Evolutionary conservation across 352 stramenopile species (phyloP), one percentile per base, ranked within the genome.

Genomic region (Globisporangium nodosum): DNA sequence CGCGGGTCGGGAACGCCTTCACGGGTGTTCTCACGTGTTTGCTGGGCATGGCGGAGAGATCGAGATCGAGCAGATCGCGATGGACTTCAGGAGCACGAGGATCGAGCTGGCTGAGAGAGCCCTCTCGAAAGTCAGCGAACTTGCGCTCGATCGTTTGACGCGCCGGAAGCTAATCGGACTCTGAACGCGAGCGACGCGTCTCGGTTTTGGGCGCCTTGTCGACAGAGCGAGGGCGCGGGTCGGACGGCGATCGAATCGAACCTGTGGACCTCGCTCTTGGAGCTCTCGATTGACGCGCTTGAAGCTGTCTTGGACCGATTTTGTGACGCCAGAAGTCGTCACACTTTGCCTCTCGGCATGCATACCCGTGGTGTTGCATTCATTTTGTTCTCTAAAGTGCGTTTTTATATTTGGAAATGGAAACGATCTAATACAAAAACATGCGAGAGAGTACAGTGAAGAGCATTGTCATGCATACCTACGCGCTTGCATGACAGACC

Each of bases 1-100:
- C 45, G 45, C 18, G 45, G 6, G 45, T 50, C 16, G 45, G 45
- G 45, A 50, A 50, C n/a, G 45, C 21, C 45, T 50, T 50, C 20
- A 31, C 21, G 45, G 37, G 37, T 9, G 37, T 15, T 9, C 8
- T 42, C 37, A 42, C 13, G 8, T 42, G 37, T 42, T 42, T 42
- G 37, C 13, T 15, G 37, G 37, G 37, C 37, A 42, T 42, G 37
- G 24, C 37, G 37, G 8, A 42, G 37, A 15, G 37, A 15, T 42
- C 37, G 37, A 15, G 8, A 42, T 42, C 37, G 37, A 42, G 37
- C 24, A 27, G 24, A 27, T 27, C 24, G 24, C 24, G 24, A 27
- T 27, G 24, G 24, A 42, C 8, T 42, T 15, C 37, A 42, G 37
- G 8, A 42, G 37, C 13, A 15, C 8, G 37, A 15, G 37, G 37